Base-by-base conservation (phyloP, 2,329 filamentous ascomycete genomes). In the Aureobasidium musti region DNA sequence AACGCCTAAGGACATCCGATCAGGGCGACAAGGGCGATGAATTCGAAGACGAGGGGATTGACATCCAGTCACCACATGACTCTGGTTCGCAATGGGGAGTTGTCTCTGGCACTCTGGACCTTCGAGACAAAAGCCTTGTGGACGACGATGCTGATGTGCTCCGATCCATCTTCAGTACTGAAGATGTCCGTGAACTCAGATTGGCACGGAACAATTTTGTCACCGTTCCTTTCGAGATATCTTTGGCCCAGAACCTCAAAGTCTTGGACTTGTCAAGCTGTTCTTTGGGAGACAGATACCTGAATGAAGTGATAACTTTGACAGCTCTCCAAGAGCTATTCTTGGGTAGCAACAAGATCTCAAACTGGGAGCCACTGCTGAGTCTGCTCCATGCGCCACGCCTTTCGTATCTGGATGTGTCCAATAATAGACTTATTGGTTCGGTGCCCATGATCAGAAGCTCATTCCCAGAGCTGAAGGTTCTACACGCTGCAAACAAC, bases 401-500 rank as follows among this genome's bases (percentile, higher is more conserved):
- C 7, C 83, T 98, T 7, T 86, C 89, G 64, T 90, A 89, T 71
- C 82, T 97, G 1, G 91, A 98, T 73, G 82, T 96, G 8, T 92
- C 90, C 28, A 85, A 89, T 70, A 98, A 98, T 75, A 87, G 90
- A n/a, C 79, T 98, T 35, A 84, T 87, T 0, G 83, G 84, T 6
- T 59, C 84, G 0, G 81, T 97, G 0, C 91, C 93, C 0, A 70
- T 75, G 28, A 79, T 97, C 7, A 87, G 87, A 63, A 79, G 84
- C 7, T 80, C 79, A 1, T 97, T 92, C 74, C 91, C 92, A 0
- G 82, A 81, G 7, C 82, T 97, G 49, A 84, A 83, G 1, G 86
- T 90, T 0, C 81, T 98, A 11, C 80, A 94, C 21, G 89, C 87
- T 1, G 86, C 88, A 3, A 92, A 96, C 77, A 98, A 98, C 75